Conservation (phyloP, 75 land plant genomes). For the Sequoia sempervirens region DNA sequence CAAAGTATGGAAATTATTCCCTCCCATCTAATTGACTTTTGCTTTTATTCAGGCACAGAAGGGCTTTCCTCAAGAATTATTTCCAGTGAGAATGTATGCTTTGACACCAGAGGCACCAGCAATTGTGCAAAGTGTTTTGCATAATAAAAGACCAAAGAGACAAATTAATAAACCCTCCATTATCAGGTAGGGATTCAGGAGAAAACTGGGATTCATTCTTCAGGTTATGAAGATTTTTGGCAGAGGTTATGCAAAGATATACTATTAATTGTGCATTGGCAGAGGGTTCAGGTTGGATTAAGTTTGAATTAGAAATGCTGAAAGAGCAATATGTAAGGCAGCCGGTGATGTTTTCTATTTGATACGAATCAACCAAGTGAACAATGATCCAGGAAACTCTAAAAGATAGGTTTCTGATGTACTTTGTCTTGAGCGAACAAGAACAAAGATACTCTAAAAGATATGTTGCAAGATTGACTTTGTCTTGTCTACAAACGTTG, state of each 20-base stretch:
- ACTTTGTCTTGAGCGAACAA: not conserved
- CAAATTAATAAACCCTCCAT: constrained; percentile 32
- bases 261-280: not conserved
- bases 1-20: too few species aligned
- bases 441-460: not conserved
- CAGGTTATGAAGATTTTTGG: not conserved
- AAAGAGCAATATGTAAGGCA: not conserved
- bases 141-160: constrained; percentile 16
- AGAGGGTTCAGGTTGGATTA: not conserved
- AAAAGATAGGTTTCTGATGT: not conserved
- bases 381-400: not conserved
- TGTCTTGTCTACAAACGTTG: not conserved
- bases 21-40: not conserved
- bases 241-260: not conserved
- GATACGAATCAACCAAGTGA: not conserved
- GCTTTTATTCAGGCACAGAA: constrained; percentile 60
- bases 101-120: constrained; percentile 48
- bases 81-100: constrained; percentile 91
- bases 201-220: not conserved
- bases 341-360: not conserved
- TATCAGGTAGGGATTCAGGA: constrained; percentile 20
- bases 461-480: not conserved
- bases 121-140: constrained; percentile 11
- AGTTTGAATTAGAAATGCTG: not conserved
- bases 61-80: constrained; percentile 78